These are phyloP conservation scores for Aspergillus pseudonomiae DNA, from an alignment of 2,329 filamentous ascomycete genomes.

Conservation along the genomic window DNA sequence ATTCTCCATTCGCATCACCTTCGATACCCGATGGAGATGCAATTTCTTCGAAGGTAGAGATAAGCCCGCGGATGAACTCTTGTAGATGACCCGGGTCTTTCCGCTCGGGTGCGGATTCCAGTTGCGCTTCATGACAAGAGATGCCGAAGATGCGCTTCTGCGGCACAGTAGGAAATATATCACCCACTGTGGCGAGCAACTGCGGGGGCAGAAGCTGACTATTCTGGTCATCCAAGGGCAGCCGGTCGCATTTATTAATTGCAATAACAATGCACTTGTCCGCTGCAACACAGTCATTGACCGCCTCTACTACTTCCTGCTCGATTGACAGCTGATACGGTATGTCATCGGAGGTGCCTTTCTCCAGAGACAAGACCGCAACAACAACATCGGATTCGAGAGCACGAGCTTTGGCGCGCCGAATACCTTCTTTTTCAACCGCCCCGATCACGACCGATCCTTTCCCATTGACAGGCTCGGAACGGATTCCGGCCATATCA, in stretches of 20 bases:
- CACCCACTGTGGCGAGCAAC: conserved; percentile 43
- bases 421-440: conserved; percentile 88
- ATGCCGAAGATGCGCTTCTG: conserved; percentile 61
- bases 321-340: conserved; percentile 47
- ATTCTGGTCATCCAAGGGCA: conserved; percentile 27
- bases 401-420: conserved; percentile 79
- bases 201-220: conserved; percentile 19
- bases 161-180: conserved; percentile 47
- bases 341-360: conserved; percentile 29
- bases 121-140: conserved; percentile 69
- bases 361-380: conserved; percentile 75
- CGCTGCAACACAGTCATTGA: conserved; percentile 51
- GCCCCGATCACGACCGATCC: conserved; percentile 58
- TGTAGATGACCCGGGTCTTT: conserved; percentile 69
- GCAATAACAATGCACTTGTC: conserved; percentile 60
- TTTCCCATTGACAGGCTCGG: conserved; percentile 28
- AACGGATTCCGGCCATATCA: conserved; percentile 87
- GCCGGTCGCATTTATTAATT: conserved; percentile 63
- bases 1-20: conserved; percentile 39
- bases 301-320: conserved; percentile 60
- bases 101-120: conserved; percentile 10
- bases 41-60: conserved; percentile 63
- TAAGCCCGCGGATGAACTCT: conserved; percentile 67
- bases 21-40: conserved; percentile 41
- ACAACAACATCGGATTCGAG: conserved; percentile 83